Conservation (phyloP, 768 basidiomycete species). For the Phanerodontia chrysosporium region DNA sequence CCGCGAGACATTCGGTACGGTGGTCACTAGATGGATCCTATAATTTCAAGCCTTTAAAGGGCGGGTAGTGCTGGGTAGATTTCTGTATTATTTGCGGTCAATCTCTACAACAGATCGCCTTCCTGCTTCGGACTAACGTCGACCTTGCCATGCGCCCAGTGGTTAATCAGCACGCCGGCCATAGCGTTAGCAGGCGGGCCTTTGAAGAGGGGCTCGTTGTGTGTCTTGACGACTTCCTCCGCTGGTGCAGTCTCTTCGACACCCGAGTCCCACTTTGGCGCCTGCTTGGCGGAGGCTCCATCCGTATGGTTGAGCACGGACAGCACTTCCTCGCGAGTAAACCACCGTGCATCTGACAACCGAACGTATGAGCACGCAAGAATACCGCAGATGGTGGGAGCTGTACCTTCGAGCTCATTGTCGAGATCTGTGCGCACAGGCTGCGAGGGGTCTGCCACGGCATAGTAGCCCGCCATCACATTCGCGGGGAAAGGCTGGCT, state of each 20-base stretch:
- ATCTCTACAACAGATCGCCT: conserved; percentile 2
- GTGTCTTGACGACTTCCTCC: background rate
- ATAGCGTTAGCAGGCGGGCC: conserved; percentile 77
- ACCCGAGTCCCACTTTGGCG: conserved; percentile 19
- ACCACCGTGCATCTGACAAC: conserved; percentile 81
- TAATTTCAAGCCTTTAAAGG: too few species aligned
- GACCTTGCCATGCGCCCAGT: conserved; percentile 66
- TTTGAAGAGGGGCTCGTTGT: conserved; percentile 51
- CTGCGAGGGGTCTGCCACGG: conserved; percentile 66
- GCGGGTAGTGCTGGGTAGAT: too few species aligned
- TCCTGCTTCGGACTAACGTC: background rate
- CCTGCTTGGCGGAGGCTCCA: conserved; percentile 16
- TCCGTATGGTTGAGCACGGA: conserved; percentile 53
- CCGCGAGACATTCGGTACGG: too few species aligned
- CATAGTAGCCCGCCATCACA: conserved; percentile 89
- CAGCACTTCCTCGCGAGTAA: conserved; percentile 67
- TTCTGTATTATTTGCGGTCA: too few species aligned
- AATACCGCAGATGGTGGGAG: background rate
- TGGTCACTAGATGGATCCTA: too few species aligned
- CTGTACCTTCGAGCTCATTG: conserved; percentile 85
- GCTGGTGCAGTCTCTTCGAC: conserved; percentile 1
- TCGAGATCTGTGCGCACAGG: conserved; percentile 84
- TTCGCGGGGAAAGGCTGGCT: conserved; percentile 86
- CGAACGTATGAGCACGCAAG: background rate
- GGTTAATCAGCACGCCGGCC: conserved; percentile 78